Conservation (phyloP, 2,329 filamentous ascomycete genomes). For the Talaromyces funiculosus region DNA sequence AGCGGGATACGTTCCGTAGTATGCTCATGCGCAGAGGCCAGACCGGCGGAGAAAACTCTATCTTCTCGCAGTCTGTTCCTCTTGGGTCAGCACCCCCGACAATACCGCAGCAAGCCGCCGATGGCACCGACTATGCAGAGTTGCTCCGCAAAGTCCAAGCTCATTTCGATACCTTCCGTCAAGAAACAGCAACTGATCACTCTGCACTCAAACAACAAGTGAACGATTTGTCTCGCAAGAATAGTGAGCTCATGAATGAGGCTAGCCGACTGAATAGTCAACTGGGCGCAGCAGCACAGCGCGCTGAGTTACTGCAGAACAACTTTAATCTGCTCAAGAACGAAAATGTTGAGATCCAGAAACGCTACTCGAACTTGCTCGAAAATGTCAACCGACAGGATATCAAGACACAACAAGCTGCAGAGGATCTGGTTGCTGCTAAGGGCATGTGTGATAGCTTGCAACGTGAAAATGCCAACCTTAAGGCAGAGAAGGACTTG, state of each 20-base stretch:
- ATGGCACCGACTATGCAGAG: slow-evolving; percentile 66
- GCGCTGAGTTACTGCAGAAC: slow-evolving; percentile 81
- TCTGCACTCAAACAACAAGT: slow-evolving; percentile 79
- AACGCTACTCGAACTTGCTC: slow-evolving; percentile 68
- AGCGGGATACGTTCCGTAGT: slow-evolving; percentile 95
- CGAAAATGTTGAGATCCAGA: slow-evolving; percentile 82
- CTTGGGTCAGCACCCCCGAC: slow-evolving; percentile 46
- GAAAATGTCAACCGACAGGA: slow-evolving; percentile 88
- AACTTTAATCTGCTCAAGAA: slow-evolving; percentile 78
- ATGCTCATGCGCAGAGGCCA: slow-evolving; percentile 75
- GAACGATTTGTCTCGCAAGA: slow-evolving; percentile 74
- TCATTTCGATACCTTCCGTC: slow-evolving; percentile 83
- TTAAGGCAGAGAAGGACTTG: slow-evolving; percentile 90
- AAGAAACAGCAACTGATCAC: slow-evolving; percentile 76
- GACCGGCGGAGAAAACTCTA: slow-evolving; percentile 54
- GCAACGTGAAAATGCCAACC: slow-evolving; percentile 82
- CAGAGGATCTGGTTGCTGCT: slow-evolving; percentile 85
- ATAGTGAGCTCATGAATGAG: slow-evolving; percentile 74
- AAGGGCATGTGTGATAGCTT: slow-evolving; percentile 77
- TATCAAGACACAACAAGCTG: slow-evolving; percentile 80
- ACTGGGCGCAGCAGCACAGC: slow-evolving; percentile 71
- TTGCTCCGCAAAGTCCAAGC: slow-evolving; percentile 80
- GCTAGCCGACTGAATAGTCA: slow-evolving; percentile 75
- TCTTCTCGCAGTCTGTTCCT: slow-evolving; percentile 67
- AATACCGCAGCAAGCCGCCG: slow-evolving; percentile 40